Evolutionary conservation across 805 yeast species (phyloP), one percentile per base, ranked within the genome.

Genomic region (Candida nitratophila): DNA sequence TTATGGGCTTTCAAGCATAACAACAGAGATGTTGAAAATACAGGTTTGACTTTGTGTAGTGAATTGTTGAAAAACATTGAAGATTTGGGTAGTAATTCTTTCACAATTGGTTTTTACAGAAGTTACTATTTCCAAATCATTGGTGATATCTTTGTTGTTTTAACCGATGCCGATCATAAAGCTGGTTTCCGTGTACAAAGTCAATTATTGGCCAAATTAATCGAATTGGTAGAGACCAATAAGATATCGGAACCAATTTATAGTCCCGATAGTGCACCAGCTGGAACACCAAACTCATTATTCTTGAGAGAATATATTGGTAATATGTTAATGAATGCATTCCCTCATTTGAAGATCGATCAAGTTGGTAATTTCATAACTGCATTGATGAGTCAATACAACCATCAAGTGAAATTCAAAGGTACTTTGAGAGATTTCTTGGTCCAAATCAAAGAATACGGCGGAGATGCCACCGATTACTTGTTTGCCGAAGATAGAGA

Each of bases 1-100:
- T 72, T 93, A 57, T 93, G 99, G 99, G 97, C 98, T 0, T 86
- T 93, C 64, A 91, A 93, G 66, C 99, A 93, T 64, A 93, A 90
- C 59, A 90, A 93, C 65, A 81, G 98, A 63, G 98, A 91, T 44
- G 97, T 93, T 44, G 99, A 93, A 65, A 90, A 84, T 50, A 83
- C 83, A 44, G 99, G 99, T 24, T 76, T 93, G 54, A 77, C 83
- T 34, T 74, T 93, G 50, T 86, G 93, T 30, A 73, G 84, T 45
- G 97, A 91, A 59, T 71, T 93, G 49, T 73, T 91, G 47, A 80
- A 78, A 53, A 93, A 93, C 61, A 90, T 93, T 52, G 91, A 89
- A 51, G 78, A 75, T 43, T 70, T 86, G 51, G 88, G 88, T 5
- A 73, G 74, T 50, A 73, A 76, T 26, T 79, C 82, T 40, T 86